A percentile compares a stretch with the other conserved stretches of the same genome.
Conservation (phyloP, 106 monocot genomes). For the Dendrobium chrysotoxum region DNA sequence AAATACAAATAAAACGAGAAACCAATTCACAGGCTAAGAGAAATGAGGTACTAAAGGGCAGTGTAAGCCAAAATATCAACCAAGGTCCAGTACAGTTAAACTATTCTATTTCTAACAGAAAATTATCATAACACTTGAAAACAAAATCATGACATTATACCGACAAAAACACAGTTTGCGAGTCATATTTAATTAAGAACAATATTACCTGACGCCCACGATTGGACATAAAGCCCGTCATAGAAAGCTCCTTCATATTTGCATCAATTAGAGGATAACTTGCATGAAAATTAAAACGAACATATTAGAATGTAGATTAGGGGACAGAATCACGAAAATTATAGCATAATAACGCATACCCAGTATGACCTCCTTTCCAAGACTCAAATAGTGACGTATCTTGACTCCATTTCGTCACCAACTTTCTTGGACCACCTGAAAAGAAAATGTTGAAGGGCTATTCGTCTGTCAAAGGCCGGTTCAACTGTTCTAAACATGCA, state of each 20-base stretch:
- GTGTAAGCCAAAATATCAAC: no score
- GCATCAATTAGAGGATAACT: constrained; percentile 97
- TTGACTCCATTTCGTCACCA: constrained; percentile 72
- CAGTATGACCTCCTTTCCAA: constrained; percentile 90
- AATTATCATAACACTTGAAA: no score
- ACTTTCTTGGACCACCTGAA: constrained; percentile 81
- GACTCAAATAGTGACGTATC: constrained; percentile 59
- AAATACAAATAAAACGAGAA: no score
- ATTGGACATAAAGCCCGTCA: constrained; percentile 95
- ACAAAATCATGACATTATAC: no score
- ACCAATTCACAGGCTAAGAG: no score
- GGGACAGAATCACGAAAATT: not conserved
- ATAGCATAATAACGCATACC: constrained; percentile 30
- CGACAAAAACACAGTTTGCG: no score
- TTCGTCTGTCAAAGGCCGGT: not conserved
- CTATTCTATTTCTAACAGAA: not conserved
- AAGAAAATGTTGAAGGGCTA: not conserved
- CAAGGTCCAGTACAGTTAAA: not conserved
- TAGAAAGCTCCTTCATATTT: constrained; percentile 87
- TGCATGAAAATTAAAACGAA: not conserved
- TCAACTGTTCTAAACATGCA: not conserved
- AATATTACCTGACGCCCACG: constrained; percentile 84
- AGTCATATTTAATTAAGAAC: no score
- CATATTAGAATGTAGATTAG: not conserved
- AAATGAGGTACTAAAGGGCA: no score